These are phyloP conservation scores for Canariomyces notabilis DNA, from an alignment of 2,329 filamentous ascomycete species.

Conservation along the genomic window DNA sequence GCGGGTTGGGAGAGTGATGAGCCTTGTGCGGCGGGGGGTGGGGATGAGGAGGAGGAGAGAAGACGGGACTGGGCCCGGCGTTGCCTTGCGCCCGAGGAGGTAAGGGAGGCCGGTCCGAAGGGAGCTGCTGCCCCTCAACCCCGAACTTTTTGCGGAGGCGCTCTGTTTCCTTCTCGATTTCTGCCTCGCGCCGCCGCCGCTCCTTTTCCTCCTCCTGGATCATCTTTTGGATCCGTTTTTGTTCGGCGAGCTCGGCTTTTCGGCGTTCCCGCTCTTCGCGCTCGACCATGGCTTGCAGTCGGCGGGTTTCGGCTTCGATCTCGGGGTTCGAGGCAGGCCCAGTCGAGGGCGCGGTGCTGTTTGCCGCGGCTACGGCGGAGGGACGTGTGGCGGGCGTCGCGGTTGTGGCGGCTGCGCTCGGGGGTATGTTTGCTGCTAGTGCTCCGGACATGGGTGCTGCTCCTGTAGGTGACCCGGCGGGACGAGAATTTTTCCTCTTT, in stretches of 20 bases:
- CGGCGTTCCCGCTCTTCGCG: constrained; percentile 52
- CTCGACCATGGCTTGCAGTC: constrained; percentile 56
- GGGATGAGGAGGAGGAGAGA: background rate
- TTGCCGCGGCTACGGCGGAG: constrained; percentile 42
- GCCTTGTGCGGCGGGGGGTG: too few relatives aligned
- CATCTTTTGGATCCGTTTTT: constrained; percentile 58
- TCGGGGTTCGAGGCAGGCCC: constrained; percentile 31
- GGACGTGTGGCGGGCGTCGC: constrained; percentile 32
- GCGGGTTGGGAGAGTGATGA: too few relatives aligned
- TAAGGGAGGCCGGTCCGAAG: constrained; percentile 21
- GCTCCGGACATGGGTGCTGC: constrained; percentile 39
- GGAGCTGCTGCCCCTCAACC: constrained; percentile 43
- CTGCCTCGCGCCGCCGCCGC: constrained; percentile 48
- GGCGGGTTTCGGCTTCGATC: constrained; percentile 72
- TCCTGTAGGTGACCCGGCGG: constrained; percentile 24
- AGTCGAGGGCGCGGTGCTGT: constrained; percentile 35
- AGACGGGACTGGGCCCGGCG: background rate
- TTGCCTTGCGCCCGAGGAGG: constrained; percentile 13
- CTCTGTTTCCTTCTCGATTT: constrained; percentile 76
- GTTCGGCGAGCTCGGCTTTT: constrained; percentile 50
- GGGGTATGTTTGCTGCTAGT: constrained; percentile 31
- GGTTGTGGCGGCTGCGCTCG: constrained; percentile 10
- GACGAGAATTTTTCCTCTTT: constrained; percentile 42
- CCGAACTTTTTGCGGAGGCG: constrained; percentile 67
- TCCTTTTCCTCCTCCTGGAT: constrained; percentile 63